Base-by-base conservation (phyloP, 345 rosid genomes). In the Salix udensis region DNA sequence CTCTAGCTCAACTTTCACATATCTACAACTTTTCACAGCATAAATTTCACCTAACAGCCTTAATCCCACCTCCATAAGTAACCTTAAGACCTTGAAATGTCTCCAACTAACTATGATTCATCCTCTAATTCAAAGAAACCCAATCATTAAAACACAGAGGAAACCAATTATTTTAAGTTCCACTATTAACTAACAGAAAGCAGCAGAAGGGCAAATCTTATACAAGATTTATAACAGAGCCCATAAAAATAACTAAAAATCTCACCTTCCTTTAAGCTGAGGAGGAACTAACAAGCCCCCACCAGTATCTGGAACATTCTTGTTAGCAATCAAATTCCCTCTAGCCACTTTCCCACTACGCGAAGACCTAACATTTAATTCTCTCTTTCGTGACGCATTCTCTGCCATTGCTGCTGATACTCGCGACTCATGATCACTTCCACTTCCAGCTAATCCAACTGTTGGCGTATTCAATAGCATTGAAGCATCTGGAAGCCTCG, bases 401-500 rank as follows among this genome's bases (percentile, higher is more conserved):
- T 86, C 91, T 24, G 90, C 91, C 91, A 84, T 86, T 0, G 97
- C 97, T 74, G 91, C 90, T 39, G 95, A 91, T 68, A 90, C 97
- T 67, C 88, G 84, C 24, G 97, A 90, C 28, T 93, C 88, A 68
- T 95, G 97, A 80, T 91, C 96, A 19, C 46, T 72, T 18, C 87
- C 93, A n/a, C 24, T 64, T 7, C 87, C 89, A 5, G 28, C 73
- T 1, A 75, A 48, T 2, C 89, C 64, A 39, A 83, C 52, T 3
- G 78, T 48, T 1, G 91, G 87, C 55, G 91, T 82, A 82, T 89
- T 90, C 79, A 95, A 79, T 28, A 93, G 96, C 67, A 84, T 28
- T 53, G 94, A 86, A 84, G 94, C 98, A 87, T 95, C 98, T 0
- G 98, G 98, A 81, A 95, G 91, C 78, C 86, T 87, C 80, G 76